Percentiles rank a stretch among this genome's conserved stretches.
phyloP scores from a whole-genome alignment of 768 basidiomycete species.

The Termitomyces sp. region DNA sequence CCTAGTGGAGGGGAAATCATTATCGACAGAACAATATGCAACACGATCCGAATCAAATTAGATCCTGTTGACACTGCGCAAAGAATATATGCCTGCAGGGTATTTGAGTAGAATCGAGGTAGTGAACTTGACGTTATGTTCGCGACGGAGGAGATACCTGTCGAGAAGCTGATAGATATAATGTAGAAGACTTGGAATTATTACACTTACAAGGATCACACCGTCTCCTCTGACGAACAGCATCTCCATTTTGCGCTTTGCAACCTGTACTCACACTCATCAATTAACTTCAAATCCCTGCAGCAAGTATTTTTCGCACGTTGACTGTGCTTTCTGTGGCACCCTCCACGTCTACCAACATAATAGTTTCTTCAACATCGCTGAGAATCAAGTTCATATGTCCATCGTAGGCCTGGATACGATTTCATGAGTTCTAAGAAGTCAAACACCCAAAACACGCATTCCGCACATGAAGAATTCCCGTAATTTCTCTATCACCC shows the following conservation, averaged over 20 bases:
- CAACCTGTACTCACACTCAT: slow-evolving; percentile 50
- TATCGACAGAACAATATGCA: slow-evolving; percentile 6
- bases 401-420: slow-evolving; percentile 92
- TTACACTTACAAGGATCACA: slow-evolving; percentile 79
- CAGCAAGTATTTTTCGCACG: slow-evolving; percentile 32
- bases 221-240: slow-evolving; percentile 97
- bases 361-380: slow-evolving; percentile 96
- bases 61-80: slow-evolving; percentile 16
- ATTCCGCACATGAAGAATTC: slow-evolving; percentile 82
- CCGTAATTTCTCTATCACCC: slow-evolving; percentile 89
- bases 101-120: background rate
- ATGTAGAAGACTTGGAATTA: background rate
- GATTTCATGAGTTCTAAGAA: slow-evolving; percentile 11
- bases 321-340: slow-evolving; percentile 62
- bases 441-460: slow-evolving; percentile 9
- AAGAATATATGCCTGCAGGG: slow-evolving; percentile 23
- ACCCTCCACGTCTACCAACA: slow-evolving; percentile 89
- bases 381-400: slow-evolving; percentile 99
- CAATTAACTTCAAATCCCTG: background rate
- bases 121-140: slow-evolving; percentile 35
- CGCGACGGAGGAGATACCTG: slow-evolving; percentile 83
- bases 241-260: slow-evolving; percentile 96
- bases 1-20: slow-evolving; percentile 1
- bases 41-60: background rate
- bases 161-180: slow-evolving; percentile 13